Evolutionary conservation across 129 eudicot species (phyloP).

Genomic region (Arctium lappa): DNA sequence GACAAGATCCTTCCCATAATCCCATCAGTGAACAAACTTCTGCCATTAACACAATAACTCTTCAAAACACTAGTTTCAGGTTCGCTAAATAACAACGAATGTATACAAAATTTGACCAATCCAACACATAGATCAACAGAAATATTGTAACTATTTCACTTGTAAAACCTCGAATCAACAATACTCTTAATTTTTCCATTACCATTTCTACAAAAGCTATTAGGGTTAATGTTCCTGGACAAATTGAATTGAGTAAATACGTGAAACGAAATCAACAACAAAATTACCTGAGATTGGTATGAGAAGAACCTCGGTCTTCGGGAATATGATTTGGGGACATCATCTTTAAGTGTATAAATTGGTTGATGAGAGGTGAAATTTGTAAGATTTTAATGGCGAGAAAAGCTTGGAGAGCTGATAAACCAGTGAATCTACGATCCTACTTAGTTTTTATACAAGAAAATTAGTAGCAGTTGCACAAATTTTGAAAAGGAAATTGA

Average conservation of each 20-base stretch:
- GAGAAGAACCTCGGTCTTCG: conserved; percentile 47
- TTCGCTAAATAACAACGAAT: not conserved
- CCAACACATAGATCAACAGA: not conserved
- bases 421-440: not conserved
- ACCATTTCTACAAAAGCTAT: not conserved
- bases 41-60: not conserved
- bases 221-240: not conserved
- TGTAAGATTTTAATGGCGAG: not conserved
- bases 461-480: not conserved
- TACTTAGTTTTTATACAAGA: not conserved
- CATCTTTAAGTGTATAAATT: conserved; percentile 27
- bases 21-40: not conserved
- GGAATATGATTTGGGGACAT: conserved; percentile 53
- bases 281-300: conserved; percentile 8
- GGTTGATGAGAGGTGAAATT: not conserved
- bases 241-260: not conserved
- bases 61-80: not conserved
- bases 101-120: not conserved
- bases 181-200: not conserved
- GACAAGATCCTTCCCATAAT: not conserved
- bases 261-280: not conserved
- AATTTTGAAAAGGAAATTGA: not conserved
- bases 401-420: not conserved
- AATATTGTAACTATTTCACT: conserved; percentile 1
- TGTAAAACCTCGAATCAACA: conserved; percentile 16